Evolutionary conservation across 2,329 filamentous ascomycete genomes (phyloP), one percentile per base, ranked within the genome.

Genomic region (Apiospora rasikravindrae): DNA sequence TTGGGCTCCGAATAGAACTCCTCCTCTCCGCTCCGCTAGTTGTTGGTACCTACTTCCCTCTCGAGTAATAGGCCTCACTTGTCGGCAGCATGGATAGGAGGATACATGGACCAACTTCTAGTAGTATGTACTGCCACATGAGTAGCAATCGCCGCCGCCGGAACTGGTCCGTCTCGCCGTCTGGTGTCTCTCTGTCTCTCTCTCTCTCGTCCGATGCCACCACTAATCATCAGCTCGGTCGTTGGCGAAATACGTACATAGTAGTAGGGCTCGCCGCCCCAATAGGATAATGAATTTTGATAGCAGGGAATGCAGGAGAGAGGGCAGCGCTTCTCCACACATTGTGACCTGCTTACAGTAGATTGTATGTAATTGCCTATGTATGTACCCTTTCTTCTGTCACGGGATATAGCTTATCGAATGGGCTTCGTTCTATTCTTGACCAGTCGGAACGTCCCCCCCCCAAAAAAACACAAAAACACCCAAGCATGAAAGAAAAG

Each of bases 361-460:
- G 40, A 42, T 42, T 11, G 40, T 42, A 13, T 42, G 40, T 42
- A 42, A 2, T 14, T 42, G 8, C 8, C 13, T 11, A 13, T 7
- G 5, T 42, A 42, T 10, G 8, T 42, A 42, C 6, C 40, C 13
- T 42, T 42, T 42, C 11, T 42, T 42, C 8, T 42, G 13, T 14
- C 13, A 3, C 40, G 40, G 40, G 40, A 33, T 57, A 57, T 16
- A 33, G 26, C 26, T 57, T 57, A 61, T 61, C 53, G 16, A 61
- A 61, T 61, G 53, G 53, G 16, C 19, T 37, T 61, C 26, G 33
- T 61, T 19, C 53, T 61, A 22, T 37, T 61, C 53, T 11, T 22
- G 53, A 61, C 53, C 53, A 61, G 29, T 61, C 53, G 53, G 53
- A 61, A 37, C 29, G 53, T 37, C 53, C 29, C 29, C n/a, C n/a